Evolutionary conservation across 106 monocot species (phyloP), one percentile per base, ranked within the genome.

Genomic region (Phalaenopsis equestris): DNA sequence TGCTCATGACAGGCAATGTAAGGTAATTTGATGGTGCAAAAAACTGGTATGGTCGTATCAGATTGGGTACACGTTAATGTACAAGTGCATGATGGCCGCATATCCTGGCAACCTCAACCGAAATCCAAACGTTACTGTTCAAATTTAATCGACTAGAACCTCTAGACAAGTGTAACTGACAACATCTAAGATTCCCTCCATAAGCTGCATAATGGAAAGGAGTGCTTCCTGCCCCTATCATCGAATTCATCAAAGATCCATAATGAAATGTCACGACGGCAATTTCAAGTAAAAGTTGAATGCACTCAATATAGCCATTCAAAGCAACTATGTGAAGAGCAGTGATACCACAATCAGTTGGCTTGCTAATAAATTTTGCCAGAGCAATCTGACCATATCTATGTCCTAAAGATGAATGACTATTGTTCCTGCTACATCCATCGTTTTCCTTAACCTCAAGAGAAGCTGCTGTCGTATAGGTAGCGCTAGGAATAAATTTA

Each of bases 51-150:
- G 42, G 6, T 76, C 42, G 84, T 41, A 38, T 86, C 85, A 75
- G 94, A 91, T 92, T 91, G 7, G 98, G 94, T 23, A 68, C 10
- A 47, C 94, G 83, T 49, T 94, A 80, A 67, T 85, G 81, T 82
- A 90, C 94, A 42, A 99, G 83, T 78, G 76, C 88, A 77, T 83
- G 89, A 2, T 84, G 92, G 30, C 89, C 86, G 92, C 94, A 99
- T 79, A 89, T 91, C 79, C 88, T 94, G 46, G 98, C 98, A 77
- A 99, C 83, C 86, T 99, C 94, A 80, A 86, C 55, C 56, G 98
- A 94, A 86, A 99, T 86, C 98, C 98, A 99, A 84, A 94, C 94
- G 79, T 94, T 99, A 85, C 92, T 92, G 79, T 99, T 99, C 84
- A 99, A 83, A 79, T 92, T 85, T 79, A 91, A 79, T 48, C 90